phyloP scores from a whole-genome alignment of 352 stramenopile genomes.

The Globisporangium cystogenes region DNA sequence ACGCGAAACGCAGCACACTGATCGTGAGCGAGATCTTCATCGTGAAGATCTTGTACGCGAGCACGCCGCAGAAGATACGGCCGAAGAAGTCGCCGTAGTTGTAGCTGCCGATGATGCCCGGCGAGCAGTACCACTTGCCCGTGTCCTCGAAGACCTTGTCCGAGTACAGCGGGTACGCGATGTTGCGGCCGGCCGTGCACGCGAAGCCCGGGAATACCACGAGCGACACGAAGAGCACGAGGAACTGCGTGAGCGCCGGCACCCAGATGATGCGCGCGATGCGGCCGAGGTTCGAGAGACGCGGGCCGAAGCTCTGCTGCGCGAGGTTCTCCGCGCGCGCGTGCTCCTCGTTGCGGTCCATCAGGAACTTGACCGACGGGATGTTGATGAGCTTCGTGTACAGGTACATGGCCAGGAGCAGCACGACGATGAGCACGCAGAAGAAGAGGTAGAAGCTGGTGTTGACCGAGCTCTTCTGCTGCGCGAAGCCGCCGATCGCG shows the following conservation, averaged over 20 bases:
- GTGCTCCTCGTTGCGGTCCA: conserved; percentile 38
- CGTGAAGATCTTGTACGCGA: conserved; percentile 52
- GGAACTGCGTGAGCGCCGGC: conserved; percentile 42
- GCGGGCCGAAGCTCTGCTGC: conserved; percentile 18
- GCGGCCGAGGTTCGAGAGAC: conserved; percentile 32
- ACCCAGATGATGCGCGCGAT: conserved; percentile 49
- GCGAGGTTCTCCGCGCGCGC: conserved; percentile 24
- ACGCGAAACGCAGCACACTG: conserved; percentile 39
- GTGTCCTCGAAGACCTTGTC: conserved; percentile 15
- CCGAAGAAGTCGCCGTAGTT: conserved; percentile 69
- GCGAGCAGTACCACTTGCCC: conserved; percentile 39
- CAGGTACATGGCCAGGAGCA: conserved; percentile 36
- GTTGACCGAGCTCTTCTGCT: conserved; percentile 26
- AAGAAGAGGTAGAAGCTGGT: conserved; percentile 70
- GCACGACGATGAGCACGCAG: conserved; percentile 38
- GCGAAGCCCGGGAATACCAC: conserved; percentile 51
- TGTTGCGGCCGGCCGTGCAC: conserved; percentile 30
- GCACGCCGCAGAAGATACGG: conserved; percentile 38
- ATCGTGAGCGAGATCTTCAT: conserved; percentile 37
- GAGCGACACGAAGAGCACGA: conserved; percentile 68
- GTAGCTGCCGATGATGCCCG: conserved; percentile 57
- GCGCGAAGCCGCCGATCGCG: conserved; percentile 36
- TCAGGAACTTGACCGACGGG: conserved; percentile 45
- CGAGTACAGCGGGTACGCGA: conserved; percentile 14
- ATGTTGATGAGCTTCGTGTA: conserved; percentile 31